phyloP scores from a whole-genome alignment of 2,329 filamentous ascomycete species.

The Arthrocladium fulminans region DNA sequence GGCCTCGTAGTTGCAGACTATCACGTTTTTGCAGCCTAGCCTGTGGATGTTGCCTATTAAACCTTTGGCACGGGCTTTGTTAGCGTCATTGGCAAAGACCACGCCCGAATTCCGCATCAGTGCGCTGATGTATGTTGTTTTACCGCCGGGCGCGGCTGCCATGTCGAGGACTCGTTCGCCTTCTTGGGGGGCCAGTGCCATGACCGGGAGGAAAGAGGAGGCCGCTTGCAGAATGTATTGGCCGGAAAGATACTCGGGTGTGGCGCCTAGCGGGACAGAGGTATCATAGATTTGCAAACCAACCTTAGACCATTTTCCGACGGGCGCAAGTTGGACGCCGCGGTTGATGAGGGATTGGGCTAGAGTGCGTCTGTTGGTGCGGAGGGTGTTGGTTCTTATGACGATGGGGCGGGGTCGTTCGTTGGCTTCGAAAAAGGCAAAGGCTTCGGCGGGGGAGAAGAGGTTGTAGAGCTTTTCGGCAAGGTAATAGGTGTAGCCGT shows the following conservation, averaged over 20 bases:
- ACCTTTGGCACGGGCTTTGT: conserved; percentile 87
- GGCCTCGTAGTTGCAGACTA: conserved; percentile 93
- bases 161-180: conserved; percentile 87
- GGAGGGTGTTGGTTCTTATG: conserved; percentile 91
- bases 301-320: conserved; percentile 98
- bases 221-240: conserved; percentile 98
- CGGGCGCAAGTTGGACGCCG: conserved; percentile 88
- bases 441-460: conserved; percentile 86
- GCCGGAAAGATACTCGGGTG: conserved; percentile 91
- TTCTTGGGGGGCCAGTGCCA: conserved; percentile 91
- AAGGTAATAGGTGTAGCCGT: conserved; percentile 90
- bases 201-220: conserved; percentile 92
- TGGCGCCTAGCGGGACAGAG: conserved; percentile 78
- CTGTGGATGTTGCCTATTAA: conserved; percentile 97
- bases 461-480: conserved; percentile 91
- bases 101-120: conserved; percentile 96
- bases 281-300: conserved; percentile 94
- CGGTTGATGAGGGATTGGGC: conserved; percentile 92
- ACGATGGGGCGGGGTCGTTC: conserved; percentile 88
- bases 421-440: conserved; percentile 98
- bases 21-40: conserved; percentile 82
- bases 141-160: conserved; percentile 91
- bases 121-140: conserved; percentile 92
- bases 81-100: conserved; percentile 94
- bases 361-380: conserved; percentile 66